Base-by-base conservation (phyloP, 2,329 filamentous ascomycete species). In the Aspergillus jensenii region DNA sequence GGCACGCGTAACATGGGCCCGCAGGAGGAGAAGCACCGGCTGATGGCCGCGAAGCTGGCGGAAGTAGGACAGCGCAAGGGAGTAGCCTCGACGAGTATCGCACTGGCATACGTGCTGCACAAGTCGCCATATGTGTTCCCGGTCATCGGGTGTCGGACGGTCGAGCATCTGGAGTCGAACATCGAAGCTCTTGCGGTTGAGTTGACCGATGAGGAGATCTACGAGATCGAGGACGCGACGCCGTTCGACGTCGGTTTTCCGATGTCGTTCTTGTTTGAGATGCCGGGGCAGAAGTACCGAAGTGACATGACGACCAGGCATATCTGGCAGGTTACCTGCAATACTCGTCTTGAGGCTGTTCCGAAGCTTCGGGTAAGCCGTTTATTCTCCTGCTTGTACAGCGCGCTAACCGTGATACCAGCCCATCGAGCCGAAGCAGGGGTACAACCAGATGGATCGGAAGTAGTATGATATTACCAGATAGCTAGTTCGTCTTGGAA, bases 41-140 rank as follows among this genome's bases (percentile, higher is more conserved):
- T 52, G 4, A 40, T 49, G 35, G 43, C 14, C 3, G 19, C 39
- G 17, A 46, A 46, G 35, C 45, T 55, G 23, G 17, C 31, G 3
- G 35, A 41, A 21, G 23, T 55, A 2, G 52, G 31, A 7, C 9
- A 39, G 25, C 35, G 52, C 33, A 46, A 47, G 25, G 52, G 52
- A 1, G 45, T 33, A 15, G 19, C 25, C n/a, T 4, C 21, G 33
- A 19, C 41, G 12, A 25, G 17, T 6, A 44, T 54, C 31, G 52
- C 52, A 7, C 25, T 54, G 15, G 52, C 52, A 6, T 54, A 54
- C 41, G 12, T 47, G 14, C 40, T 54, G n/a, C 43, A 54, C 52
- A 54, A 54, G 43, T 19, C 52, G 25, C 52, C 52, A 1, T 47
- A 54, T 14, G 43, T 54, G 0, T 54, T 54, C 31, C 52, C 52